These are phyloP conservation scores for Tillandsia leiboldiana DNA, from an alignment of 176 grass and related monocot genomes.

Conservation along the genomic window DNA sequence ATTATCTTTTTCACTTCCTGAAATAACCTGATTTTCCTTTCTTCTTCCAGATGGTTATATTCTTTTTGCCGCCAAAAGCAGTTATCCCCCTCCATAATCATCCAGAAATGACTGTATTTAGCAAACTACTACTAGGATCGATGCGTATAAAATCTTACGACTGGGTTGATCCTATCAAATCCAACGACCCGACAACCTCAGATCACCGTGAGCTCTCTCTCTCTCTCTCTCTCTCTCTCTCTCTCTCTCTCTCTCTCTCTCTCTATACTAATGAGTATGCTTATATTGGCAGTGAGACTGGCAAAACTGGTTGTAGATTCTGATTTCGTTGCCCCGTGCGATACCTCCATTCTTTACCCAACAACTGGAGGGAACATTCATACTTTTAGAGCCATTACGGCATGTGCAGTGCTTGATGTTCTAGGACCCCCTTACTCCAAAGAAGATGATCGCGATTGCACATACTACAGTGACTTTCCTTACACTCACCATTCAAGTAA, in stretches of 20 bases:
- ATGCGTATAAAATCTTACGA: conserved; percentile 73
- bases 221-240: neutral
- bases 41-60: conserved; percentile 61
- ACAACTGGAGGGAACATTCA: conserved; percentile 84
- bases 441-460: conserved; percentile 70
- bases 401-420: conserved; percentile 64
- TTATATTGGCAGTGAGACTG: conserved; percentile 38
- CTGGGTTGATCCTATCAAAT: conserved; percentile 34
- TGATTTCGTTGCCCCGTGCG: conserved; percentile 52
- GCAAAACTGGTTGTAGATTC: conserved; percentile 56
- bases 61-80: conserved; percentile 50
- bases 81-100: conserved; percentile 75
- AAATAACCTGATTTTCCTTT: conserved; percentile 1
- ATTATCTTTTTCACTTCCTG: neutral
- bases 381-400: conserved; percentile 39
- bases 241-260: neutral
- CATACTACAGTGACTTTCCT: conserved; percentile 49
- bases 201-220: conserved; percentile 14
- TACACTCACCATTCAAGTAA: conserved; percentile 36
- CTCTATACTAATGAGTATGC: neutral
- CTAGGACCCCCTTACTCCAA: conserved; percentile 71
- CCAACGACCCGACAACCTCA: conserved; percentile 1
- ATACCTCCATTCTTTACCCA: conserved; percentile 69
- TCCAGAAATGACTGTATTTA: conserved; percentile 69
- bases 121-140: conserved; percentile 57